Conservation (phyloP, 257 asterid genomes). For the Solanum dulcamara region DNA sequence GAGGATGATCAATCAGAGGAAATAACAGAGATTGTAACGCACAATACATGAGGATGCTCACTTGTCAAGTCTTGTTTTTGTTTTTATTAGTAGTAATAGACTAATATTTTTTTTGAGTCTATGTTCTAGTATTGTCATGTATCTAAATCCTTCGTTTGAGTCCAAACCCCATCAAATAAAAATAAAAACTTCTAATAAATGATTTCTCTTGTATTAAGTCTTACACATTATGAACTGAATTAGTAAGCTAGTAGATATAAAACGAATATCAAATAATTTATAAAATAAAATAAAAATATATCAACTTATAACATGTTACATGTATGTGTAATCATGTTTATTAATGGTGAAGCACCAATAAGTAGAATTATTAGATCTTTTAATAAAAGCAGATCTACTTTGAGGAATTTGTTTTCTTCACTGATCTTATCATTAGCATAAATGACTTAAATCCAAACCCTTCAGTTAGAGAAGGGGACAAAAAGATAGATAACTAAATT, state of each 20-base stretch:
- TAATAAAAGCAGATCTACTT: background rate
- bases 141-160: background rate
- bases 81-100: background rate
- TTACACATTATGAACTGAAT: background rate
- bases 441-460: background rate
- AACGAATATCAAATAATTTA: background rate
- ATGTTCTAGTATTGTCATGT: background rate
- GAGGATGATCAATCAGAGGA: background rate
- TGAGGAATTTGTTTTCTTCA: background rate
- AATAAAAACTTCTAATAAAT: background rate
- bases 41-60: background rate
- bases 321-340: background rate
- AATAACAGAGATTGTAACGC: slow-evolving; percentile 10
- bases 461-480: background rate
- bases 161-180: background rate
- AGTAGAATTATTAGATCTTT: background rate
- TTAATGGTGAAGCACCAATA: background rate
- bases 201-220: background rate
- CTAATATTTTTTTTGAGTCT: background rate
- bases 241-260: background rate
- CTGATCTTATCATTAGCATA: background rate
- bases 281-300: background rate
- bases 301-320: background rate
- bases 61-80: background rate
- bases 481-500: background rate